These are phyloP conservation scores for Dittrichia graveolens DNA, from an alignment of 129 eudicot genomes.

Conservation along the genomic window DNA sequence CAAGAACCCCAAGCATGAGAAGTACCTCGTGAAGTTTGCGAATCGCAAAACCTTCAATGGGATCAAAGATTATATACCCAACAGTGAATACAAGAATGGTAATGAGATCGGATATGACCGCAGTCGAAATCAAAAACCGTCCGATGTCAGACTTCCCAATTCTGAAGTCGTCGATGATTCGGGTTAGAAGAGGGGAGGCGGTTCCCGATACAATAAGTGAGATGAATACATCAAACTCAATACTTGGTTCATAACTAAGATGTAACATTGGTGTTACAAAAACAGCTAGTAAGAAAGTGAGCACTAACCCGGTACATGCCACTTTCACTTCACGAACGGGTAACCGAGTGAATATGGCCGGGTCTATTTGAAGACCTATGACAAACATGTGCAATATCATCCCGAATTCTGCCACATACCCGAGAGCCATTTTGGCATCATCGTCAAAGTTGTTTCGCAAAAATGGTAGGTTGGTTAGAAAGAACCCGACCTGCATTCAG, in stretches of 20 bases:
- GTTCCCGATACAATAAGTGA: constrained; percentile 69
- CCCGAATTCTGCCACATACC: constrained; percentile 64
- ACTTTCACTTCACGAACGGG: constrained; percentile 67
- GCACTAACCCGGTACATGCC: constrained; percentile 56
- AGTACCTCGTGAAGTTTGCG: constrained; percentile 3
- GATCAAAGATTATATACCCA: constrained; percentile 55
- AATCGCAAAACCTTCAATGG: constrained; percentile 21
- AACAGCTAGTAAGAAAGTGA: constrained; percentile 52
- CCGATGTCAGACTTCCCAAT: constrained; percentile 90
- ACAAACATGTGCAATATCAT: constrained; percentile 85
- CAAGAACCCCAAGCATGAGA: constrained; percentile 31
- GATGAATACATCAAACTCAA: constrained; percentile 51
- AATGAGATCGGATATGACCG: constrained; percentile 60
- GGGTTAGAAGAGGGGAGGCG: constrained; percentile 64
- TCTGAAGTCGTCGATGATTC: constrained; percentile 71
- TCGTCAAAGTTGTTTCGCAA: constrained; percentile 36
- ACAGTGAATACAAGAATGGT: constrained; percentile 51
- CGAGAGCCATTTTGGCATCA: constrained; percentile 47
- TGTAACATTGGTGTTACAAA: constrained; percentile 46
- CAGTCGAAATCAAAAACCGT: constrained; percentile 58
- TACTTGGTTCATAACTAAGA: constrained; percentile 21
- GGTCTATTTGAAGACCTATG: constrained; percentile 74
- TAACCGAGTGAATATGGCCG: constrained; percentile 44
- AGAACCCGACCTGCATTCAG: constrained; percentile 57
- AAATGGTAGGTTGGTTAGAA: constrained; percentile 54